A percentile compares a stretch with the other conserved stretches of the same genome.
Evolutionary conservation across 2,329 filamentous ascomycete genomes (phyloP).

Genomic region (Lomentospora prolificans): DNA sequence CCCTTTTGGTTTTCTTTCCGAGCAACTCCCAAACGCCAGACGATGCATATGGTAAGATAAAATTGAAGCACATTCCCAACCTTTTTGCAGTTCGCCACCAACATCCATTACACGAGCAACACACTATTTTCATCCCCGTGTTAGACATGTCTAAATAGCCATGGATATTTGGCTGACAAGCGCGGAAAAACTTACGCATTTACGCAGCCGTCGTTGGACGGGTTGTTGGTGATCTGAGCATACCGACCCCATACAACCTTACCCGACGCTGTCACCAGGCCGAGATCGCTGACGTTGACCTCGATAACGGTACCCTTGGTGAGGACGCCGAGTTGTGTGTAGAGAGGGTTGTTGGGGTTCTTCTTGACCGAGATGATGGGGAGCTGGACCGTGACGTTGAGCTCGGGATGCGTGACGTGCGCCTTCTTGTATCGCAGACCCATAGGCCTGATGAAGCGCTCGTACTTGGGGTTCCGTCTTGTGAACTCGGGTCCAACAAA

Average conservation of each 20-base stretch:
- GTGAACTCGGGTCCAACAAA: conserved; percentile 93
- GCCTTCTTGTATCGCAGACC: conserved; percentile 41
- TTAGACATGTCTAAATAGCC: no score
- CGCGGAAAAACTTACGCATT: conserved; percentile 21
- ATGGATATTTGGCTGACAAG: not conserved
- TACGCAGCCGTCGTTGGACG: conserved; percentile 36
- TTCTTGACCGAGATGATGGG: conserved; percentile 61
- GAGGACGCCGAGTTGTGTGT: conserved; percentile 84
- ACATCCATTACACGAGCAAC: conserved; percentile 5
- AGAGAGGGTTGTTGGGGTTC: conserved; percentile 74
- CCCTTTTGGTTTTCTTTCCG: not conserved
- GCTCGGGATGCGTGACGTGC: conserved; percentile 60
- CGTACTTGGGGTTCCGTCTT: conserved; percentile 71
- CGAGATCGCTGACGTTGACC: conserved; percentile 87
- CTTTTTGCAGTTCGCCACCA: not conserved
- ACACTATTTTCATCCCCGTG: conserved; percentile 3
- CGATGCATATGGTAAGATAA: conserved; percentile 2
- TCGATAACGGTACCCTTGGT: conserved; percentile 75
- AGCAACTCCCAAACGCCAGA: conserved; percentile 8
- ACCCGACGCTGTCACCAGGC: conserved; percentile 79
- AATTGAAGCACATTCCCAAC: not conserved
- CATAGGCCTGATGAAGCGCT: conserved; percentile 44
- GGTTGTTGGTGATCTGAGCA: conserved; percentile 56
- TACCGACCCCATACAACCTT: conserved; percentile 91
- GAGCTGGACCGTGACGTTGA: conserved; percentile 80